Base-by-base conservation (phyloP, 768 basidiomycete species). In the Pisolithus orientalis region DNA sequence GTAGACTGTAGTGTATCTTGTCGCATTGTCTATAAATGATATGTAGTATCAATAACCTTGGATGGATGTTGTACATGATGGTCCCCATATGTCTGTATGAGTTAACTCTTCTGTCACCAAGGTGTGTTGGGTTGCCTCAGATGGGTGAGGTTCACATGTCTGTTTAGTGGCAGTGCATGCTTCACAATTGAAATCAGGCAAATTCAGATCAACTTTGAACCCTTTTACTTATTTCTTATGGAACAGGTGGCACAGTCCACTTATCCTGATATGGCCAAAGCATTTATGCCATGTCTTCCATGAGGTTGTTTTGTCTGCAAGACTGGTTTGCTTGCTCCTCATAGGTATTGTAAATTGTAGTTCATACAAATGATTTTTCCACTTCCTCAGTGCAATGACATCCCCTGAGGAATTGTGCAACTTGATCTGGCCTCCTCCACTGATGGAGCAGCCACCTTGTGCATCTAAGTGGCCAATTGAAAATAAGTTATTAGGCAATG, bases 51-150 rank as follows among this genome's bases (percentile, higher is more conserved):
- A 2, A 2, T 25, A 10, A 4, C 0, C 5, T 21, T 52, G 1
- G 9, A 3, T 0, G 8, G 4, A 0, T 14, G 4, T 1, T 3
- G 5, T 29, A 5, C 4, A 5, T 2, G 21, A 34, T 8, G 38
- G 49, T 37, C 48, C 55, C 50, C 54, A 58, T 0, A 58, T 17
- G 14, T 58, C 50, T 2, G 47, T 50, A 24, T 59, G 50, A 0
- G 21, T 54, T 4, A 53, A 32, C 6, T 56, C 47, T 7, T 47
- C 50, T 0, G 29, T 32, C 40, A 25, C 16, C 3, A 4, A 3
- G 0, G 47, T 13, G 5, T 16, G 16, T 1, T 1, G 31, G 0
- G 2, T 16, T 0, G n/a, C 6, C 17, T 16, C 27, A 17, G 37
- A 25, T 6, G 49, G 49, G 1, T 53, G 3, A 5, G 44, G 50